These are phyloP conservation scores for Populus hybrid DNA, from an alignment of 441 rosid genomes.

Conservation along the genomic window DNA sequence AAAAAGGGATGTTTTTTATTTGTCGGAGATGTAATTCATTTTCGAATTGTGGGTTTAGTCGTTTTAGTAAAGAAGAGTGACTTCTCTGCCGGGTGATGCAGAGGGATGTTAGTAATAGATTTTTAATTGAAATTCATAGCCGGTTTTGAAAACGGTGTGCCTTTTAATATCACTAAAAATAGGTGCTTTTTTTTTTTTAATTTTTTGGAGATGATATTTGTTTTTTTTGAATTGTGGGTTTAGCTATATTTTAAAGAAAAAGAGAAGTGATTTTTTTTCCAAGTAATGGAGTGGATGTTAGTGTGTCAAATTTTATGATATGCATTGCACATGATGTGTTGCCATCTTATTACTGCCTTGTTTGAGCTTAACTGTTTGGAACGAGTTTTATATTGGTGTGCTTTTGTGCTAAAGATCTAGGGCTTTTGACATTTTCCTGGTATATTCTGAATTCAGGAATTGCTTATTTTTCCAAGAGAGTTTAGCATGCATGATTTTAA, in stretches of 20 bases:
- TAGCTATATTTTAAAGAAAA: not conserved
- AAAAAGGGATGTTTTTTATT: not conserved
- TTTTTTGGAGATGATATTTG: not conserved
- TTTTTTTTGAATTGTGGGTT: not conserved
- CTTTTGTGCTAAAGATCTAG: not conserved
- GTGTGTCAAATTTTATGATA: not conserved
- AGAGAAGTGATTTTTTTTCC: not conserved
- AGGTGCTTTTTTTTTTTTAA: not conserved
- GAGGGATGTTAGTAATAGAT: not conserved
- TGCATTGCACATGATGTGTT: not conserved
- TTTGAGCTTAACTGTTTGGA: not conserved
- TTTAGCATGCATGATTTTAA: not conserved
- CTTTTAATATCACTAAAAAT: not conserved
- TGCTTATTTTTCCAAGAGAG: not conserved
- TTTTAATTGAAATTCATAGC: not conserved
- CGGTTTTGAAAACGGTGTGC: not conserved
- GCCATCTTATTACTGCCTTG: not conserved
- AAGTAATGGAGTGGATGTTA: not conserved
- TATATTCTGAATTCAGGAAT: not conserved
- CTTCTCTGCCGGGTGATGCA: not conserved
- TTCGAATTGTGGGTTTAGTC: not conserved
- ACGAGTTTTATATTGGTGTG: not conserved
- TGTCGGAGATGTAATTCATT: not conserved
- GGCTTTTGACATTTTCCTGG: not conserved
- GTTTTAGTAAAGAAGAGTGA: not conserved